A percentile compares a stretch with the other conserved stretches of the same genome.
Conservation (phyloP, 208 protist genomes). For the Leishmania martiniquensis region DNA sequence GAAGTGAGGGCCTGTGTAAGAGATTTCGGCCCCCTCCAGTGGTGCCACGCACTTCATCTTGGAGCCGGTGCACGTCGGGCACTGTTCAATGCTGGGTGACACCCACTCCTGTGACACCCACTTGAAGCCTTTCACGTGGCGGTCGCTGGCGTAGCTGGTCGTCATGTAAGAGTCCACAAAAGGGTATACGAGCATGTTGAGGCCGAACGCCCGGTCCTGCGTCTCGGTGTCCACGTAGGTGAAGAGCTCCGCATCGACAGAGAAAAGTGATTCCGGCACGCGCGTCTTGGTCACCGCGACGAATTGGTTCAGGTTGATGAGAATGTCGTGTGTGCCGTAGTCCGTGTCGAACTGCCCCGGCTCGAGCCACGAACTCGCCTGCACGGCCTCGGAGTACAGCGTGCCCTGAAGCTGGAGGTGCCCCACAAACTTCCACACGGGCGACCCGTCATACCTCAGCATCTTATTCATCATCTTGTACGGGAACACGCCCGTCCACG, state of each 20-base stretch:
- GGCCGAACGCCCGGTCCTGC: slow-evolving; percentile 71
- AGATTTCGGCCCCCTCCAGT: slow-evolving; percentile 28
- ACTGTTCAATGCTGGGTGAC: slow-evolving; percentile 47
- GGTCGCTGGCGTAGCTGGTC: slow-evolving; percentile 65
- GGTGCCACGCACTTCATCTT: slow-evolving; percentile 49
- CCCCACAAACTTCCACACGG: slow-evolving; percentile 60
- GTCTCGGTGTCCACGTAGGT: slow-evolving; percentile 49
- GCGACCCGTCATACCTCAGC: slow-evolving; percentile 35
- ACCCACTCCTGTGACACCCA: slow-evolving; percentile 72
- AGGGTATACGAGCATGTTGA: slow-evolving; percentile 83
- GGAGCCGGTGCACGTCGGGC: slow-evolving; percentile 73
- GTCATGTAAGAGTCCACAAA: slow-evolving; percentile 57
- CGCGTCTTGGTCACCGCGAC: slow-evolving; percentile 46
- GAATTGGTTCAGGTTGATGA: slow-evolving; percentile 66
- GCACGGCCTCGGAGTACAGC: slow-evolving; percentile 73
- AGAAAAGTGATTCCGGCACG: slow-evolving; percentile 38
- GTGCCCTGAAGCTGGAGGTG: slow-evolving; percentile 58
- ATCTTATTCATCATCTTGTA: slow-evolving; percentile 50
- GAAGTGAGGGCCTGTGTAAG: slow-evolving; percentile 59
- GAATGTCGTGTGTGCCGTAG: slow-evolving; percentile 57
- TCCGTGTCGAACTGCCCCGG: slow-evolving; percentile 52
- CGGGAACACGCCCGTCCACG: slow-evolving; percentile 78
- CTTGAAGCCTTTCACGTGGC: slow-evolving; percentile 80
- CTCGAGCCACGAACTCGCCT: slow-evolving; percentile 63
- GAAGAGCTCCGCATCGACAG: slow-evolving; percentile 80